These are phyloP conservation scores for Backusella parvicylindrica DNA, from an alignment of 192 early-diverging fungal genomes.

Conservation along the genomic window DNA sequence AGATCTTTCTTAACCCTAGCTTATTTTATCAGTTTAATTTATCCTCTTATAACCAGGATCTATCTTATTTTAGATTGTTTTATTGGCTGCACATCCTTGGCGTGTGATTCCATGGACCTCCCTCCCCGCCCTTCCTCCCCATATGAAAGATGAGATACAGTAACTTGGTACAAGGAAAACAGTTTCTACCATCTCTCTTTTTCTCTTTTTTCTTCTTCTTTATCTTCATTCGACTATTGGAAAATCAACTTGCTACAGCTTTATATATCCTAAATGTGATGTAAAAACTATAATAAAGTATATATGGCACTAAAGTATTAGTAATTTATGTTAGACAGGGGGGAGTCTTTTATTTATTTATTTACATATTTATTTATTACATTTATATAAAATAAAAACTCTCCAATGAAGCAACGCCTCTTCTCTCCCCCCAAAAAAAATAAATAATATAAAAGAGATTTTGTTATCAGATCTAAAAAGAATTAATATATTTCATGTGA, in stretches of 20 bases:
- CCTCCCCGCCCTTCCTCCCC: not conserved
- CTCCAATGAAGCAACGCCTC: not conserved
- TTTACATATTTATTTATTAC: no score
- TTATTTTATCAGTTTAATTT: not conserved
- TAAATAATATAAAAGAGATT: not conserved
- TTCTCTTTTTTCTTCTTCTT: not conserved
- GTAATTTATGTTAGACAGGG: not conserved
- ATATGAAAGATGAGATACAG: not conserved
- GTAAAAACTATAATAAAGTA: not conserved
- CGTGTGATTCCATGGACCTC: not conserved
- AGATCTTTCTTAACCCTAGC: not conserved
- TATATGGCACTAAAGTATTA: not conserved
- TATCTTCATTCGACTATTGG: not conserved
- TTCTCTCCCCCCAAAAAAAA: not conserved
- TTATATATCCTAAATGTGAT: not conserved
- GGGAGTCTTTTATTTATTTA: not conserved
- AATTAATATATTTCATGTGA: not conserved
- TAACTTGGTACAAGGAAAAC: not conserved
- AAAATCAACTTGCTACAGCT: not conserved
- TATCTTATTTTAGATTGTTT: not conserved
- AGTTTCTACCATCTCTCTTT: not conserved
- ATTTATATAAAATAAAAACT: not conserved
- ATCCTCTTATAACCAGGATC: not conserved
- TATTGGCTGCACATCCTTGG: not conserved
- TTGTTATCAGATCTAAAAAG: not conserved